Evolutionary conservation across 2,329 filamentous ascomycete species (phyloP).

Genomic region (Westerdykella aurantiaca): DNA sequence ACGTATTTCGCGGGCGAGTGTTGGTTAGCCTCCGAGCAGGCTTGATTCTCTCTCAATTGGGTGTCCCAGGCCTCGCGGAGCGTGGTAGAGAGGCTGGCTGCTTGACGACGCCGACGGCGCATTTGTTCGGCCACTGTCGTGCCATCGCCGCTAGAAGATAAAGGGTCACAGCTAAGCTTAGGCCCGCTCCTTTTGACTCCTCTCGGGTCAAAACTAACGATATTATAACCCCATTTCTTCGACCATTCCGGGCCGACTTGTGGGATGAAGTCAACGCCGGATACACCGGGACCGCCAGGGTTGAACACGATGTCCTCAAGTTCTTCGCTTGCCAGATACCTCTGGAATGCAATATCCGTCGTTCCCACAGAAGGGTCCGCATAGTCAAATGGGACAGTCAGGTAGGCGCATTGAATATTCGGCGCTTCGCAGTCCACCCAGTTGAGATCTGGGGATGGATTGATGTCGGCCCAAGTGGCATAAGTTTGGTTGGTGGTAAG

Average conservation of each 20-base stretch:
- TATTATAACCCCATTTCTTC: conserved; percentile 23
- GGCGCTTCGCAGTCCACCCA: conserved; percentile 11
- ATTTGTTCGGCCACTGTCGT: background rate
- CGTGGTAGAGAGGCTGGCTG: background rate
- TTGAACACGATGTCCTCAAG: conserved; percentile 10
- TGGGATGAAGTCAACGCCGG: conserved; percentile 28
- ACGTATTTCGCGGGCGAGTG: conserved; percentile 14
- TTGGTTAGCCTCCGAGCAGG: conserved; percentile 3
- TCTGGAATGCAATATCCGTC: conserved; percentile 11
- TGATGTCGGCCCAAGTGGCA: conserved; percentile 4
- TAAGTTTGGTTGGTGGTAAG: no score
- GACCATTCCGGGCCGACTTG: conserved; percentile 25
- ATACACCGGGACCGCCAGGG: conserved; percentile 24
- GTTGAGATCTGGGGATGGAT: conserved; percentile 7
- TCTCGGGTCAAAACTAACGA: conserved; percentile 28
- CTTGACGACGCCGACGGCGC: background rate
- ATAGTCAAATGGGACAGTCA: conserved; percentile 14
- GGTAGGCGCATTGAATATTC: conserved; percentile 7
- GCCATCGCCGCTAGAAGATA: background rate
- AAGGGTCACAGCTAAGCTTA: conserved; percentile 8
- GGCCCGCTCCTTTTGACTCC: conserved; percentile 18
- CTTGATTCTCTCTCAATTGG: conserved; percentile 2
- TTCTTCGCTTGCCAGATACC: conserved; percentile 2
- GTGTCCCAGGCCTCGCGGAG: background rate
- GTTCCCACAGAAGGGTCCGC: conserved; percentile 6